Conservation (phyloP, 2,329 filamentous ascomycete genomes). For the Cyphellophora europaea region DNA sequence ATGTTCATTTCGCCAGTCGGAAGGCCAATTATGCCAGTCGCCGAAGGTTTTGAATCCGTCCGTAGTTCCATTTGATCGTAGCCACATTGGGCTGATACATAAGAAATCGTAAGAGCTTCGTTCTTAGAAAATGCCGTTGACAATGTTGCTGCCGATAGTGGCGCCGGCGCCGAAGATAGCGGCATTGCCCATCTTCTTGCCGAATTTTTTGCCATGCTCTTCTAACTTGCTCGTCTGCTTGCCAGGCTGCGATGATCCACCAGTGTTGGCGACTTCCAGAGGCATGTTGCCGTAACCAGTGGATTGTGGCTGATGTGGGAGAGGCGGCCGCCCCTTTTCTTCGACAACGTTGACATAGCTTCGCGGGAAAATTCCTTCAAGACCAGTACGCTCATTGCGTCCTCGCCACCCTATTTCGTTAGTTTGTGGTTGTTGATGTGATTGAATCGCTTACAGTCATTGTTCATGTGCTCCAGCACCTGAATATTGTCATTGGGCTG, state of each 20-base stretch:
- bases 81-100: too few species aligned
- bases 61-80: too few species aligned
- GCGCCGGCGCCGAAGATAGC: conserved; percentile 66
- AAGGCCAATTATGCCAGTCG: too few species aligned
- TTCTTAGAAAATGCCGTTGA: conserved; percentile 86
- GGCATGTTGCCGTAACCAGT: conserved; percentile 54
- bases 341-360: conserved; percentile 72
- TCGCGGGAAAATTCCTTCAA: conserved; percentile 90
- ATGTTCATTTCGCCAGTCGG: too few species aligned
- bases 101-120: too few species aligned
- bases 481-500: conserved; percentile 71
- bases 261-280: conserved; percentile 59
- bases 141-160: conserved; percentile 79
- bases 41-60: too few species aligned
- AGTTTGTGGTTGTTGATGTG: conserved; percentile 11
- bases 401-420: conserved; percentile 60
- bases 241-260: conserved; percentile 33
- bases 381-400: conserved; percentile 68
- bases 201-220: conserved; percentile 84
- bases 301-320: conserved; percentile 28
- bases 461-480: conserved; percentile 88
- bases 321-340: conserved; percentile 41
- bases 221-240: conserved; percentile 53
- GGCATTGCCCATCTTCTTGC: conserved; percentile 80
- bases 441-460: conserved; percentile 54